Conservation (phyloP, 148 eudicot species). For the Chenopodium album region DNA sequence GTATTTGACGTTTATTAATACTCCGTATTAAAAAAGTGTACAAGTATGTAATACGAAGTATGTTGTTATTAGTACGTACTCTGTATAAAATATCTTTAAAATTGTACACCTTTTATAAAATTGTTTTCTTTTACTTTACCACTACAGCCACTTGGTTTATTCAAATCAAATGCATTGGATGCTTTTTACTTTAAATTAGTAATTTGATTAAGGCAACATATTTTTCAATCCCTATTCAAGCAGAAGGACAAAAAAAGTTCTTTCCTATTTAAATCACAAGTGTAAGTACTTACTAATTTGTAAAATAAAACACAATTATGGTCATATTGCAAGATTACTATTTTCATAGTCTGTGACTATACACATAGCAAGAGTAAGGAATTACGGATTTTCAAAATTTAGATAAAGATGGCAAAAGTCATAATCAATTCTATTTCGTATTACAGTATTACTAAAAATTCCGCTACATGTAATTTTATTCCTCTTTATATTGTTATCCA, state of each 20-base stretch:
- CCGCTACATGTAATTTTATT: too few relatives aligned
- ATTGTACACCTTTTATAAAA: too few relatives aligned
- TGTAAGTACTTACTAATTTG: neutral
- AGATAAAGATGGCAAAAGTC: too few relatives aligned
- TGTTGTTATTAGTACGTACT: too few relatives aligned
- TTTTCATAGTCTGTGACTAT: neutral
- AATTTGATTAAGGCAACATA: neutral
- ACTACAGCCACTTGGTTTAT: neutral
- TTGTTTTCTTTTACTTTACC: neutral
- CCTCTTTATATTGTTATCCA: too few relatives aligned
- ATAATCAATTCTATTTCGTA: too few relatives aligned
- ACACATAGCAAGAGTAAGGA: neutral
- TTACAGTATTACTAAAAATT: too few relatives aligned
- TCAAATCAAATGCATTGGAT: conserved; percentile 8
- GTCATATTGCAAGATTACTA: neutral
- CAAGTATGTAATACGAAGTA: too few relatives aligned
- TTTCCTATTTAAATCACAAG: neutral
- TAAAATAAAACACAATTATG: neutral
- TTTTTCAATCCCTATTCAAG: neutral
- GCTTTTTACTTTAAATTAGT: neutral
- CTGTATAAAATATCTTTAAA: too few relatives aligned
- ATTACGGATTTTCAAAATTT: too few relatives aligned
- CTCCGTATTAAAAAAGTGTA: too few relatives aligned
- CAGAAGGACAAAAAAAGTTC: neutral
- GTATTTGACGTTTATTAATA: too few relatives aligned